phyloP scores from a whole-genome alignment of 2,329 filamentous ascomycete species.

The Coleophoma crateriformis region DNA sequence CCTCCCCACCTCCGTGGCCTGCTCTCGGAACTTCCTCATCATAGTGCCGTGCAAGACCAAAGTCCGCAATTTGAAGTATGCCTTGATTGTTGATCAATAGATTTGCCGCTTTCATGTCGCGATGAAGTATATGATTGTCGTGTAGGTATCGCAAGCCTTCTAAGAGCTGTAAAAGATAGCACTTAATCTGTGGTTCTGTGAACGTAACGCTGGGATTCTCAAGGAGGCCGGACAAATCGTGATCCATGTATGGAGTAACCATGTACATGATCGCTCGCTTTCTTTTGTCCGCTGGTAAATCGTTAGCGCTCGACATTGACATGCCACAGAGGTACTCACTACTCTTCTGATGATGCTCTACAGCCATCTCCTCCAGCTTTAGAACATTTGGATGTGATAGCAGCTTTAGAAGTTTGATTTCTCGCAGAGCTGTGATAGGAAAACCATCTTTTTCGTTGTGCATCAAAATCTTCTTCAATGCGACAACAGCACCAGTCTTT shows the following conservation, averaged over 20 bases:
- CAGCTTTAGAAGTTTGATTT: slow-evolving; percentile 96
- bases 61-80: slow-evolving; percentile 94
- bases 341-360: slow-evolving; percentile 60
- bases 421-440: slow-evolving; percentile 93
- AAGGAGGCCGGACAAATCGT: slow-evolving; percentile 93
- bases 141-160: slow-evolving; percentile 89
- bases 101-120: slow-evolving; percentile 99
- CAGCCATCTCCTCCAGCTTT: slow-evolving; percentile 89
- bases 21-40: slow-evolving; percentile 75
- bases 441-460: slow-evolving; percentile 99
- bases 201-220: slow-evolving; percentile 91
- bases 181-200: slow-evolving; percentile 89
- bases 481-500: slow-evolving; percentile 69
- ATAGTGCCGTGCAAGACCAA: slow-evolving; percentile 89
- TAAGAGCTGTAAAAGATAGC: slow-evolving; percentile 90
- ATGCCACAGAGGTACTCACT: slow-evolving; percentile 1
- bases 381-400: slow-evolving; percentile 88
- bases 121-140: slow-evolving; percentile 82
- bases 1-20: slow-evolving; percentile 77
- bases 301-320: slow-evolving; percentile 15
- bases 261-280: slow-evolving; percentile 92
- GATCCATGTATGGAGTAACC: slow-evolving; percentile 98
- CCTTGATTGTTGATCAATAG: slow-evolving; percentile 92
- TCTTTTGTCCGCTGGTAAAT: slow-evolving; percentile 60
- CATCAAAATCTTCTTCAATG: slow-evolving; percentile 98